These are phyloP conservation scores for sorghum (Sorghum bicolor) DNA, from an alignment of 176 grass and related monocot species.

Conservation along the genomic window Sorghum_bicolor_NCBIv3 NC_012875.2:59788001-59788500, in stretches of 20 bases:
- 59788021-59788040: conserved; percentile 33
- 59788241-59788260: neutral
- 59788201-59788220: neutral
- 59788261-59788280: neutral
- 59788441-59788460: no score
- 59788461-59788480: no score
- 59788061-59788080: conserved; percentile 30
- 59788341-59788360: no score
- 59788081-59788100: neutral
- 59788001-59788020: conserved; percentile 20
- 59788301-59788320: neutral
- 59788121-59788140: neutral
- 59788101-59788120: neutral
- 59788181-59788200: neutral
- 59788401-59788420: no score
- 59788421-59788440: no score
- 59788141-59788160: neutral
- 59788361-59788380: no score
- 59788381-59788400: no score
- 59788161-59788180: neutral
- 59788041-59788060: conserved; percentile 14
- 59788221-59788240: no score
- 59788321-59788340: neutral
- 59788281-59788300: neutral
- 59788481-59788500: no score